Conservation (phyloP, 2,329 filamentous ascomycete species). For the Penicillium sclerotigenum region DNA sequence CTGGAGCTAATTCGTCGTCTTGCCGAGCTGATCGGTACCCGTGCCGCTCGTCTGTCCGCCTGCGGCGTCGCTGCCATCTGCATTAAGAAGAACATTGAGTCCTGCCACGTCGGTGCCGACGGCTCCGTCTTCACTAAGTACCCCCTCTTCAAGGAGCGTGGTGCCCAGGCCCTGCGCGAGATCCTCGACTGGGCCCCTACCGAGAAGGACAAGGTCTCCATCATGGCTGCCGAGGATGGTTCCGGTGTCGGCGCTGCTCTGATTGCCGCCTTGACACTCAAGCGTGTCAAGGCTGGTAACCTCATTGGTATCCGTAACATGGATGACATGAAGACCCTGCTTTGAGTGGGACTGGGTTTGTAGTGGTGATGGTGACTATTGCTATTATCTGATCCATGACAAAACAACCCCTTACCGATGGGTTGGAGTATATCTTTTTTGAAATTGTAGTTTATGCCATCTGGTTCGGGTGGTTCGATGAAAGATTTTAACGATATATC, state of each 20-base stretch:
- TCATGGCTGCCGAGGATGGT: slow-evolving; percentile 89
- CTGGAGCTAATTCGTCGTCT: slow-evolving; percentile 85
- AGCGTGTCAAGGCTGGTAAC: slow-evolving; percentile 60
- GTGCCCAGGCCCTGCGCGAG: slow-evolving; percentile 84
- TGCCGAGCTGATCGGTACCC: slow-evolving; percentile 90
- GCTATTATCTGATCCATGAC: neutral
- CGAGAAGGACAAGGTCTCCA: slow-evolving; percentile 81
- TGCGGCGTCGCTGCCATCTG: slow-evolving; percentile 95
- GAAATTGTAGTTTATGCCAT: neutral
- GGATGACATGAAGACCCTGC: slow-evolving; percentile 36
- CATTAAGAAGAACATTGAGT: slow-evolving; percentile 87
- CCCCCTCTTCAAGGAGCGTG: slow-evolving; percentile 92
- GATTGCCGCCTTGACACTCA: slow-evolving; percentile 72
- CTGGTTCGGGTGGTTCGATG: neutral
- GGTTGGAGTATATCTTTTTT: neutral
- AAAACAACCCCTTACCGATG: neutral
- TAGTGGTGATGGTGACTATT: neutral
- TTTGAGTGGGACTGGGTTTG: slow-evolving; percentile 14
- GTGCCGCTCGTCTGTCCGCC: slow-evolving; percentile 85
- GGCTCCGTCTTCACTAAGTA: slow-evolving; percentile 99
- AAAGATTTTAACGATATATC: slow-evolving; percentile 1
- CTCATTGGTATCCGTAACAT: slow-evolving; percentile 55
- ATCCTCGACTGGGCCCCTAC: slow-evolving; percentile 91
- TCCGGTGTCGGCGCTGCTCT: slow-evolving; percentile 95
- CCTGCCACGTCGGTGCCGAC: slow-evolving; percentile 92